Base-by-base conservation (phyloP, 768 basidiomycete genomes). In the Strobilomyces dryophilus region DNA sequence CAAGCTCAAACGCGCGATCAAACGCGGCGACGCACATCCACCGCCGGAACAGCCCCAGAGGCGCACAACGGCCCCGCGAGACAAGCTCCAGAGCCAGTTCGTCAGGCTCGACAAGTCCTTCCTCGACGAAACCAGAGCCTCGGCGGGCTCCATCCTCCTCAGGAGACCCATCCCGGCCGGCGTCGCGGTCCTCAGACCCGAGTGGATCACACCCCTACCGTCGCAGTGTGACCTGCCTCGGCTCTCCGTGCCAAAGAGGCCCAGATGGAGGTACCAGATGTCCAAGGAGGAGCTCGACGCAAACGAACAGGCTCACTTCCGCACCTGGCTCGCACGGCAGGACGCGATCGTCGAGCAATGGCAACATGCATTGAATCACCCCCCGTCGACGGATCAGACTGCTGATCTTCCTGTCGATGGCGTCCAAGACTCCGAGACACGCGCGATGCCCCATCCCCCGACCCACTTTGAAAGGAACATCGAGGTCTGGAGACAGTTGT, bases 401-500 rank as follows among this genome's bases (percentile, higher is more conserved):
- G 40, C 42, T 5, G 55, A 55, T 54, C 47, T 34, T 26, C 17
- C 40, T 7, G 11, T 31, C 42, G 36, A 45, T 44, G 14, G 9
- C 51, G 20, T 51, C 44, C 49, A 32, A 15, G 58, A 55, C 41
- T 67, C 60, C 45, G 58, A 57, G 34, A 54, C 54, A n/a, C 46
- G 35, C 4, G 46, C 31, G 12, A 74, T 84, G 78, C 83, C 83
- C 10, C 71, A 73, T 41, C 87, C 89, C 4, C 83, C 87, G 2
- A 85, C 87, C 1, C 85, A 86, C 69, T 97, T 84, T 67, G 94
- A 97, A 70, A 79, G 89, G 39, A 97, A 98, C 67, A 62, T 97
- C 42, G 90, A 97, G 65, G 93, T 97, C 14, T 98, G 94, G 94
- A 73, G 95, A 57, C 95, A 98, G 73, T 72, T 98, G 83, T 91